Base-by-base conservation (phyloP, 495 filamentous ascomycete genomes). In the Venustampulla echinocandica region DNA sequence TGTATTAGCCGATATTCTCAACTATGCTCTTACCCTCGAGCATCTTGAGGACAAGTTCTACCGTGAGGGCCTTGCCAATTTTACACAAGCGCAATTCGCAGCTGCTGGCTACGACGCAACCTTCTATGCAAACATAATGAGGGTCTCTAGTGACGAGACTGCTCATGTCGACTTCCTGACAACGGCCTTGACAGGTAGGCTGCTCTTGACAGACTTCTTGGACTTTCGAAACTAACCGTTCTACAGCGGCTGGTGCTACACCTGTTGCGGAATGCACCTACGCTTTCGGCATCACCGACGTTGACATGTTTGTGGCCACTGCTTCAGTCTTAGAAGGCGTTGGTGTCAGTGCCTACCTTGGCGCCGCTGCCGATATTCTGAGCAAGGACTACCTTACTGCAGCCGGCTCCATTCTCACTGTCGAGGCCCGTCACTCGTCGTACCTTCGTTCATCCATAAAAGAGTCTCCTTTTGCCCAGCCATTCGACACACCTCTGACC, bases 351-450 rank as follows among this genome's bases (percentile, higher is more conserved):
- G 73, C 74, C n/a, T 82, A 82, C 60, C 67, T 81, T 27, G 78
- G 79, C 24, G 77, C 77, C 2, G 78, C 77, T 2, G 70, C 73
- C 2, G 64, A 67, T 21, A 78, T 81, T 54, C 60, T 69, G 47
- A 65, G 64, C 50, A 69, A 70, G 21, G 56, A 43, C 6, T 73
- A 71, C 51, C 65, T 82, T 30, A 78, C 75, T 10, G 76, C 71
- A 2, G 79, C 78, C 13, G 77, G 69, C 22, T 70, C 70, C 33
- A 82, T 82, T 57, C 59, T 80, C 34, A 75, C 76, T 35, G 63
- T 76, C 14, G 79, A 82, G 50, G 70, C 75, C 33, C 74, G 77
- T 6, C 79, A 81, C 62, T 72, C 63, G 17, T 61, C 76, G 1
- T 73, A 70, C 54, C 62, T 79, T 30, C 75, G 79, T 40, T 62